Conservation (phyloP, 768 basidiomycete genomes). For the Calocera viscosa region DNA sequence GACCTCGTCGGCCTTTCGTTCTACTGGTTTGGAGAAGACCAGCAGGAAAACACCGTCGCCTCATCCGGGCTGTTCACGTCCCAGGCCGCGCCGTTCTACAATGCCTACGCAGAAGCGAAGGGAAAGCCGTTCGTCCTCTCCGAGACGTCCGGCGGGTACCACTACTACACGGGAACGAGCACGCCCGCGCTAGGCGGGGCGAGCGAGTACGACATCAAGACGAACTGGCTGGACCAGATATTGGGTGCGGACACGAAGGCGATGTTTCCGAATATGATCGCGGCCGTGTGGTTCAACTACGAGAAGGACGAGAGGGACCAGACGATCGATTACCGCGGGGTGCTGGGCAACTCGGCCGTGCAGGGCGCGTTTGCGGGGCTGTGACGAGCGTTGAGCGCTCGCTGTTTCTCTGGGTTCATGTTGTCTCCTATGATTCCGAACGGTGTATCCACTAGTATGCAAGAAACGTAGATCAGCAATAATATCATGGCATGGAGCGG, state of each 20-base stretch:
- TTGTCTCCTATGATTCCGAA: no score
- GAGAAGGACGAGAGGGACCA: slow-evolving; percentile 9
- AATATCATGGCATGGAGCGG: no score
- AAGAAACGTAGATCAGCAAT: no score
- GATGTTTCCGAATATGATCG: slow-evolving; percentile 15
- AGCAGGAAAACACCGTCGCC: slow-evolving; percentile 8
- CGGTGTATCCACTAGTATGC: no score
- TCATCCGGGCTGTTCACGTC: neutral
- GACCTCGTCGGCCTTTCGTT: slow-evolving; percentile 16
- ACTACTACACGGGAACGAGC: slow-evolving; percentile 14
- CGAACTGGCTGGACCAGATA: slow-evolving; percentile 15
- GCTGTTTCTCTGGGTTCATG: no score
- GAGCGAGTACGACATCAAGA: slow-evolving; percentile 14
- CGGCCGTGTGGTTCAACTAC: slow-evolving; percentile 17
- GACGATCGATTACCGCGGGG: neutral
- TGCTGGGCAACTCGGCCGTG: neutral
- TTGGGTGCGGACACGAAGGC: slow-evolving; percentile 12
- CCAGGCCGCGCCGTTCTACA: neutral
- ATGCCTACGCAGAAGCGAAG: slow-evolving; percentile 7
- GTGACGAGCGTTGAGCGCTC: neutral
- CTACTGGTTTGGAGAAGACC: slow-evolving; percentile 10
- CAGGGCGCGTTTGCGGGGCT: neutral
- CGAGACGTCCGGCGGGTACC: slow-evolving; percentile 15
- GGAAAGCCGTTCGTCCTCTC: slow-evolving; percentile 14
- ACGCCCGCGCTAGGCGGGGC: slow-evolving; percentile 6